phyloP scores from a whole-genome alignment of 1,139 yeast genomes.

The Kodamaea suecica region DNA sequence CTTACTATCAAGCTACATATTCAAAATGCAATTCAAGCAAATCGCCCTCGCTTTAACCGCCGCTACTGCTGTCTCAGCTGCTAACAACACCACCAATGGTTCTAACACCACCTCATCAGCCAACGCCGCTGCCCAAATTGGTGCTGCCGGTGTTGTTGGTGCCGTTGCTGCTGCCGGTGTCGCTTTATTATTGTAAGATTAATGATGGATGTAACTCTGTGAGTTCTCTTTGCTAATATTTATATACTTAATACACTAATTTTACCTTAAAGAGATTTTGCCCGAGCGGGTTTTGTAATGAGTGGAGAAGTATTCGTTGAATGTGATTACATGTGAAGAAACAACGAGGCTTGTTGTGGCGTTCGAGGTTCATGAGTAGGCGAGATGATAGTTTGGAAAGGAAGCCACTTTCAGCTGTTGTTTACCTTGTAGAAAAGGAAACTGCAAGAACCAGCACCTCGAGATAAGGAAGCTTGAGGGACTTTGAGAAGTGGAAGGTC shows the following conservation, averaged over 20 bases:
- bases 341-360: too few species aligned
- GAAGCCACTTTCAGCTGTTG: too few species aligned
- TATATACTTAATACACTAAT: constrained; percentile 1
- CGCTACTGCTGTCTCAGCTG: constrained; percentile 44
- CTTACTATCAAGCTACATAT: too few species aligned
- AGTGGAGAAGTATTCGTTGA: too few species aligned
- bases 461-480: too few species aligned
- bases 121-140: constrained; percentile 22
- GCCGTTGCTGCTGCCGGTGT: constrained; percentile 47
- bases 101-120: constrained; percentile 20
- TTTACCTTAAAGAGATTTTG: not conserved
- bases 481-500: too few species aligned
- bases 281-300: too few species aligned
- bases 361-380: too few species aligned
- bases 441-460: too few species aligned
- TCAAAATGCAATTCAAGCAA: constrained; percentile 46
- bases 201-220: constrained; percentile 4
- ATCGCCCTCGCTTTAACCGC: constrained; percentile 46
- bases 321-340: too few species aligned
- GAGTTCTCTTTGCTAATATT: not conserved
- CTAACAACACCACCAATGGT: constrained; percentile 31
- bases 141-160: constrained; percentile 44
- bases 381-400: too few species aligned
- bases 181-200: constrained; percentile 41
- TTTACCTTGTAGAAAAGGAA: too few species aligned